Conservation (phyloP, 148 eudicot genomes). For the Hydrangea macrophylla region DNA sequence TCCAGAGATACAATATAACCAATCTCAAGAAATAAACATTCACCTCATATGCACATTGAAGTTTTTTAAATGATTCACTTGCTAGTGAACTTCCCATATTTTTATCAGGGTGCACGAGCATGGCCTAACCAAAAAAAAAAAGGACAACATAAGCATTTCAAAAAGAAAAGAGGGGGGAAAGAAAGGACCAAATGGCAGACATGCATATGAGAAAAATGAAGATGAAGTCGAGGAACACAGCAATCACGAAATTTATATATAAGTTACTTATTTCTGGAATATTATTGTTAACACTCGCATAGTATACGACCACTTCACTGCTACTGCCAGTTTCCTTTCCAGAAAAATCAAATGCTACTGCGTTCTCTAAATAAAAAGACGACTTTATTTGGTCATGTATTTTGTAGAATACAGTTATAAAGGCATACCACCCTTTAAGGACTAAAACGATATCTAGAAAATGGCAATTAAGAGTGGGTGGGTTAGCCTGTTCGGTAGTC, state of each 20-base stretch:
- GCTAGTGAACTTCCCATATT: slow-evolving; percentile 96
- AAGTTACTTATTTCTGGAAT: no score
- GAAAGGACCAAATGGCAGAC: not conserved
- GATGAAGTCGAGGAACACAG: not conserved
- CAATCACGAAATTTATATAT: not conserved
- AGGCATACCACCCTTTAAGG: no score
- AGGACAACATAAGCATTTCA: slow-evolving; percentile 1
- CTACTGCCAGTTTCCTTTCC: not conserved
- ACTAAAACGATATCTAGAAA: no score
- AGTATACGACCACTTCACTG: not conserved
- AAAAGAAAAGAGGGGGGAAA: not conserved
- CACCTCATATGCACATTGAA: slow-evolving; percentile 99
- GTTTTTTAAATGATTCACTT: slow-evolving; percentile 98
- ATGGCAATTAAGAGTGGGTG: no score
- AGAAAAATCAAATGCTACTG: not conserved
- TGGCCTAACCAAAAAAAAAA: slow-evolving; percentile 55
- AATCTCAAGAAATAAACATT: slow-evolving; percentile 11
- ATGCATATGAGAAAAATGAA: not conserved
- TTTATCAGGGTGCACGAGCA: slow-evolving; percentile 99
- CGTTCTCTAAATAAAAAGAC: not conserved
- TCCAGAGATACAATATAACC: not conserved
- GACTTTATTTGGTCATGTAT: not conserved
- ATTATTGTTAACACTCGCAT: not conserved
- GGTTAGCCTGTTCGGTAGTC: no score
- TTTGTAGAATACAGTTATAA: no score